These are phyloP conservation scores for Helichrysum umbraculigerum DNA, from an alignment of 129 eudicot species.

Conservation along the genomic window DNA sequence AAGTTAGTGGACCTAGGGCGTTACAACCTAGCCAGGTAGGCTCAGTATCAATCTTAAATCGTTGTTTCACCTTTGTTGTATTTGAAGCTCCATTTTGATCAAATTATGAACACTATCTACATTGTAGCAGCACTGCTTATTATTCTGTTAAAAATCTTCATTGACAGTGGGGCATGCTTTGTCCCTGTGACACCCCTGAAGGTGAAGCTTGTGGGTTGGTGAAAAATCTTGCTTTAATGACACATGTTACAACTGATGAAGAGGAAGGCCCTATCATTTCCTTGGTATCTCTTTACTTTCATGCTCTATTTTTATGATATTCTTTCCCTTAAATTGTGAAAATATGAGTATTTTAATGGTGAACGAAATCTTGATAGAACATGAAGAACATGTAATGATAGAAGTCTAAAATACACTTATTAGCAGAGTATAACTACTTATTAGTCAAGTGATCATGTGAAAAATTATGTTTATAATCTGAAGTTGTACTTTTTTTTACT, in stretches of 20 bases:
- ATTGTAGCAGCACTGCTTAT: not conserved
- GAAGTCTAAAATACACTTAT: not conserved
- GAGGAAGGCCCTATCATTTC: constrained; percentile 82
- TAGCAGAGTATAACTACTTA: not conserved
- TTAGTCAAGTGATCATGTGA: not conserved
- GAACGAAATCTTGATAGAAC: not conserved
- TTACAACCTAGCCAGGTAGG: constrained; percentile 96
- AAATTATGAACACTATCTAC: not conserved
- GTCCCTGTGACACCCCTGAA: constrained; percentile 99
- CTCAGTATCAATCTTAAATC: not conserved
- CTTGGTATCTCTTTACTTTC: constrained; percentile 52
- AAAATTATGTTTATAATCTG: not conserved
- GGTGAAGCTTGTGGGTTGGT: constrained; percentile 98
- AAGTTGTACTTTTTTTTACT: constrained; percentile 3
- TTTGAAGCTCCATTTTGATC: not conserved
- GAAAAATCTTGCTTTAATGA: constrained; percentile 89
- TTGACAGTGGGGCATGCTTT: constrained; percentile 96
- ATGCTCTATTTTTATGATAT: not conserved
- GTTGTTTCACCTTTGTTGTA: not conserved
- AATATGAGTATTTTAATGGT: not conserved
- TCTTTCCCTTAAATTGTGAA: not conserved
- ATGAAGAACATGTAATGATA: not conserved
- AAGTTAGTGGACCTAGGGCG: constrained; percentile 99
- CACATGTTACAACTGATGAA: constrained; percentile 95
- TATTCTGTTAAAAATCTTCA: constrained; percentile 15